phyloP scores from a whole-genome alignment of 2,329 filamentous ascomycete genomes.

The Calycina marina region DNA sequence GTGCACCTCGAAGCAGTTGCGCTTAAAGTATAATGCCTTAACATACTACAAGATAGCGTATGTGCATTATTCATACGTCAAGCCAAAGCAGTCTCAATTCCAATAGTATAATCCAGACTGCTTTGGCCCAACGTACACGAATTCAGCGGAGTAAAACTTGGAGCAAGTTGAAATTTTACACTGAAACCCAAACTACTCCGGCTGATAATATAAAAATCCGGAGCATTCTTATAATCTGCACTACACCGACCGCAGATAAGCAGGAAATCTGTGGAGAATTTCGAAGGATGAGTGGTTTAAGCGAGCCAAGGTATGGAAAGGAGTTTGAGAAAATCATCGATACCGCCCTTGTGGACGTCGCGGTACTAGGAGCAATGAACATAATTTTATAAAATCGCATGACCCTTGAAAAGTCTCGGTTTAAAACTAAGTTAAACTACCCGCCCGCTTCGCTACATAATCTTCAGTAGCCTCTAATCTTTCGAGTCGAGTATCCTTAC shows the following conservation, averaged over 20 bases:
- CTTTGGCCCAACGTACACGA: not conserved
- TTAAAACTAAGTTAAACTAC: slow-evolving; percentile 2
- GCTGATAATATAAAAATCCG: not conserved
- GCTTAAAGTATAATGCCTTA: slow-evolving; percentile 6
- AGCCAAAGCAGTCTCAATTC: too few relatives aligned
- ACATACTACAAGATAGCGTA: too few relatives aligned
- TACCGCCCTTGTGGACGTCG: too few relatives aligned
- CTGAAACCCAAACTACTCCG: not conserved
- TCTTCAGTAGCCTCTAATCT: slow-evolving; percentile 1
- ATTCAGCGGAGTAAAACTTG: not conserved
- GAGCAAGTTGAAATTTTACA: not conserved
- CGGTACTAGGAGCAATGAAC: slow-evolving; percentile 1
- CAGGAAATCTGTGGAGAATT: too few relatives aligned
- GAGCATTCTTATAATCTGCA: not conserved
- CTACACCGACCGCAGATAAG: too few relatives aligned
- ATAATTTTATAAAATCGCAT: slow-evolving; percentile 1
- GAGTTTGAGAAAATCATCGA: too few relatives aligned
- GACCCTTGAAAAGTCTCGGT: slow-evolving; percentile 2
- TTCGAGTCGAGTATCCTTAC: slow-evolving; percentile 5
- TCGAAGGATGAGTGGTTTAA: too few relatives aligned
- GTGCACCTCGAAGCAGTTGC: slow-evolving; percentile 5
- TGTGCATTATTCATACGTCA: too few relatives aligned
- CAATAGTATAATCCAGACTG: too few relatives aligned
- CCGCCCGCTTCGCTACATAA: not conserved
- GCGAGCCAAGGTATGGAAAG: too few relatives aligned